Base-by-base conservation (phyloP, 2,329 filamentous ascomycete genomes). In the Phyllosticta paracitricarpa region DNA sequence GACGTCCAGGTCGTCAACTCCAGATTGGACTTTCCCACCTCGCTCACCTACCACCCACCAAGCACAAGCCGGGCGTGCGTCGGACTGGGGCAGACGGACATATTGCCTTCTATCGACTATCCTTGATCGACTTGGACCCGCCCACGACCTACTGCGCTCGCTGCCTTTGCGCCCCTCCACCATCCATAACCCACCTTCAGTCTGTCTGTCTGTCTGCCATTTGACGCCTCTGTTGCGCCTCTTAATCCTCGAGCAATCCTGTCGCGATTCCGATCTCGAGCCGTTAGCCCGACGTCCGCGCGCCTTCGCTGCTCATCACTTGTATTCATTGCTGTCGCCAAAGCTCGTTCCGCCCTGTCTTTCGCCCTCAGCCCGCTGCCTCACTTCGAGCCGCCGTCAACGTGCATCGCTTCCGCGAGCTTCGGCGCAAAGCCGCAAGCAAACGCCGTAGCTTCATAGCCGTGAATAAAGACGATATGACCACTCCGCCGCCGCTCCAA, bases 381-480 rank as follows among this genome's bases (percentile, higher is more conserved):
- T 53, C 51, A 10, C 9, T 53, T 9, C 24, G 24, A 53, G 7
- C 51, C 56, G 52, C 51, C 60, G 56, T 56, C 57, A 62, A 56
- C 53, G 52, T 59, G 61, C 61, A 59, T 59, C 56, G 59, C 61
- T 54, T 59, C 57, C 61, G 57, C 56, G 53, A 59, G 57, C 56
- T 62, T 62, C 61, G 61, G 61, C 61, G 56, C 53, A 61, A 61
- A 58, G 60, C 48, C 57, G 59, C 73, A 68, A 70, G 66, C 69
- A 67, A 71, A 61, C 68, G 66, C 68, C 66, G 68, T 65, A 66
- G 51, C 56, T 68, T 64, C 66, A 63, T 64, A 66, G 30, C 24
- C 28, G 57, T 66, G 54, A 66, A 66, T 65, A 56, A 64, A 54
- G 66, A 61, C 14, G 62, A 30, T 62, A 68, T 66, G 65, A 65